Evolutionary conservation across 345 rosid genomes (phyloP).

Genomic region (Salix suchowensis): DNA sequence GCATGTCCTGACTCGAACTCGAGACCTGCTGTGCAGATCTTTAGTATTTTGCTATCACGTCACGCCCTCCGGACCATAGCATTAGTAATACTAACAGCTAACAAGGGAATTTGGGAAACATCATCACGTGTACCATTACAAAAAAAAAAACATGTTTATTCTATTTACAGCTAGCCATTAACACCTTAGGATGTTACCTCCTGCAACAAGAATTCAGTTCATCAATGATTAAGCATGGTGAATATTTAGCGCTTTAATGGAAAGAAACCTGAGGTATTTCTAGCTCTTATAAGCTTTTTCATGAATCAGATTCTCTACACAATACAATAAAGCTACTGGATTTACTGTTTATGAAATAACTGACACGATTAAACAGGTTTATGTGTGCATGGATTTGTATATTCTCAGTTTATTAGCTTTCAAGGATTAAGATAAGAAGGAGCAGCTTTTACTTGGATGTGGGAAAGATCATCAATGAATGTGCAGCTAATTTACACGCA

Average conservation of each 20-base stretch:
- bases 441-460: neutral
- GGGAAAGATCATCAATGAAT: neutral
- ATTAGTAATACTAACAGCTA: neutral
- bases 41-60: too few species aligned
- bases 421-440: neutral
- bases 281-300: neutral
- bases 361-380: neutral
- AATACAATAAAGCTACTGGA: neutral
- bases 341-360: neutral
- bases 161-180: conserved; percentile 7
- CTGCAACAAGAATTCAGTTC: neutral
- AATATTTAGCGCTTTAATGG: neutral
- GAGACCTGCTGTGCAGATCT: rapidly evolving
- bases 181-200: neutral
- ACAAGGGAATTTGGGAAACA: conserved; percentile 9
- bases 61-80: neutral
- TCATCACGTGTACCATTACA: conserved; percentile 2
- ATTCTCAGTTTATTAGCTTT: neutral
- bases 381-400: neutral
- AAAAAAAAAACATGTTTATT: conserved; percentile 13
- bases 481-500: neutral
- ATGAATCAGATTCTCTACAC: neutral
- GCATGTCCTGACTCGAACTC: too few species aligned
- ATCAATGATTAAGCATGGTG: neutral
- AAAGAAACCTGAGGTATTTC: neutral